These are phyloP conservation scores for Eucalyptus regnans DNA, from an alignment of 345 rosid genomes.

Conservation along the genomic window DNA sequence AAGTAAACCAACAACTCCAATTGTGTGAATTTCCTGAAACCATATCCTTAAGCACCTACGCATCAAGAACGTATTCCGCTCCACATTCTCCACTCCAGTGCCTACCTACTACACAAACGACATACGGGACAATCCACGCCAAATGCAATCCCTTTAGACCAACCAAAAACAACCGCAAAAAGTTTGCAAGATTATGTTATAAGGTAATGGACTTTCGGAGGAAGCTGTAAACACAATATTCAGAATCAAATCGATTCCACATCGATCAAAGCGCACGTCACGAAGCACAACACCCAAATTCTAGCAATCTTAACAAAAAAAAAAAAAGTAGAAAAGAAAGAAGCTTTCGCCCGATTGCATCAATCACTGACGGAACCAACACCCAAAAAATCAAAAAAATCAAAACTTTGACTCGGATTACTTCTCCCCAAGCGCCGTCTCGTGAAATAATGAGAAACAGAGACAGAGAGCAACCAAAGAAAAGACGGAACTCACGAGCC, in stretches of 20 bases:
- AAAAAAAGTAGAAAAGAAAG: background rate
- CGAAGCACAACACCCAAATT: background rate
- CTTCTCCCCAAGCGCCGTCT: background rate
- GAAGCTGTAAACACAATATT: background rate
- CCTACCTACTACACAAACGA: background rate
- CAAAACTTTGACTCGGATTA: background rate
- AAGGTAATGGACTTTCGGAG: background rate
- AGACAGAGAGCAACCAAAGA: background rate
- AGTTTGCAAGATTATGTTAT: background rate
- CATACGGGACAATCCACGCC: background rate
- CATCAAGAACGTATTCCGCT: background rate
- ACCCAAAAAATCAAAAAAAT: background rate
- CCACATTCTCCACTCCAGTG: background rate
- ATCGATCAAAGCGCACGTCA: background rate
- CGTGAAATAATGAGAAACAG: background rate
- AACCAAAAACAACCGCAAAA: background rate
- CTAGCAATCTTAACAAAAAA: background rate
- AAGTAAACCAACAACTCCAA: background rate
- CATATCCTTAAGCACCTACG: background rate
- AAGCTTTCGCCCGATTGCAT: background rate
- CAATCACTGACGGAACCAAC: background rate
- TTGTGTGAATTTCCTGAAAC: background rate
- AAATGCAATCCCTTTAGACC: background rate
- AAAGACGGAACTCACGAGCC: conserved; percentile 12
- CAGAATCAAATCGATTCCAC: background rate